These are phyloP conservation scores for Batkoa obscura DNA, from an alignment of 371 early-diverging fungal species.

Conservation along the genomic window DNA sequence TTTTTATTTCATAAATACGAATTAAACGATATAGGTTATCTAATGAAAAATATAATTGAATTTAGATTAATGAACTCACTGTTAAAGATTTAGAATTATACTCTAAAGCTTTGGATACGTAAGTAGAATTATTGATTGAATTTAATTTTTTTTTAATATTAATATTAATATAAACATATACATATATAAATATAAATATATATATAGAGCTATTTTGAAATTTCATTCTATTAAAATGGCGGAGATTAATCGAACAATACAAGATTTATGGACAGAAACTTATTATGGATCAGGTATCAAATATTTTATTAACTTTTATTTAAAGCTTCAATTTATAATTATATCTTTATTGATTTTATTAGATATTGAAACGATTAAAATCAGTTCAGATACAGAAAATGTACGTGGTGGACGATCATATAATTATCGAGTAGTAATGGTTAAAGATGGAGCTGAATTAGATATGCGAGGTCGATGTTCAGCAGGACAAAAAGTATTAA, in stretches of 20 bases:
- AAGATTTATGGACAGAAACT: constrained; percentile 94
- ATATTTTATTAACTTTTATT: constrained; percentile 11
- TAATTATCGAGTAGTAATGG: constrained; percentile 94
- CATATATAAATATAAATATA: too few species aligned
- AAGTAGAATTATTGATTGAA: constrained; percentile 10
- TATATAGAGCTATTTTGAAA: constrained; percentile 69
- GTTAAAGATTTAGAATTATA: constrained; percentile 70
- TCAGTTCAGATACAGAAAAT: constrained; percentile 68
- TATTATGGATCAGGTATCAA: constrained; percentile 84
- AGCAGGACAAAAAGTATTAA: constrained; percentile 98
- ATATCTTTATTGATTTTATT: neutral
- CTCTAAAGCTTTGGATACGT: constrained; percentile 63
- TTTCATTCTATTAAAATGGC: constrained; percentile 94
- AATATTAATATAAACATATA: too few species aligned
- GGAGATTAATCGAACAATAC: constrained; percentile 93
- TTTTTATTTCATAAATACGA: too few species aligned
- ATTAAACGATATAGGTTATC: too few species aligned
- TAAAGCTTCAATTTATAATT: too few species aligned
- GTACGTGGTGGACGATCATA: constrained; percentile 47
- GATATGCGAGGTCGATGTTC: constrained; percentile 98
- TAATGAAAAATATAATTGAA: too few species aligned
- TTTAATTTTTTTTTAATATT: too few species aligned
- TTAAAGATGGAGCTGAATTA: constrained; percentile 74
- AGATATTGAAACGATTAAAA: constrained; percentile 94
- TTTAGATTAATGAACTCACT: constrained; percentile 50